Base-by-base conservation (phyloP, 106 monocot species). In the Triglochin maritima region DNA sequence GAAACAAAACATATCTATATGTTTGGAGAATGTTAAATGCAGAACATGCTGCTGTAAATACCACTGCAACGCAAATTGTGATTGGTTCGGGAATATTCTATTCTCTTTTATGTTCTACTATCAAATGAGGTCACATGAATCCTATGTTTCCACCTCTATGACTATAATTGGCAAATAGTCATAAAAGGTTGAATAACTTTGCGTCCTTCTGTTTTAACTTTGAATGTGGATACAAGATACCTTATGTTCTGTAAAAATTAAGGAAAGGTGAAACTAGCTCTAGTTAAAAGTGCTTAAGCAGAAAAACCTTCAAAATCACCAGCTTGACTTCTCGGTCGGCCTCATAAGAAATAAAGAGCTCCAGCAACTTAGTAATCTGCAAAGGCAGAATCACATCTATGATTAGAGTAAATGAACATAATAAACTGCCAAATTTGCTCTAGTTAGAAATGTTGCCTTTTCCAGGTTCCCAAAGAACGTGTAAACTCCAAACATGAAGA, bases 301-400 rank as follows among this genome's bases (percentile, higher is more conserved):
- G 51, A 17, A 51, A 12, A 66, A 89, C 95, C 95, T 96, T 96
- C 80, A 96, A 44, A 66, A 96, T 90, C 68, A 96, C 57, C 45
- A 96, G 43, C 47, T 91, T 96, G 53, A 90, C 87, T 29, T 59
- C 71, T 49, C 73, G 78, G 71, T 91, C 85, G 44, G 71, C 64
- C 76, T 96, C 84, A 78, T 73, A 86, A 60, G 71, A 67, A 65
- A 56, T 71, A 57, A 91, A 82, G 69, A 70, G 71, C 76, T 79
- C 84, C 72, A 83, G 64, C 46, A 96, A 58, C 54, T 74, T 62
- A 52, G 57, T 76, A 47, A 96, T 82, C 95, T 96, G 78, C 4
- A 70, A 10, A 70, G 0, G 9, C 47, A 59, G 3, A 69, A 56
- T 29, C 29, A 29, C 29, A 29, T 1, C 29, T 29, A 29, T 29